Conservation (phyloP, 768 basidiomycete genomes). For the Mycena vulgaris region DNA sequence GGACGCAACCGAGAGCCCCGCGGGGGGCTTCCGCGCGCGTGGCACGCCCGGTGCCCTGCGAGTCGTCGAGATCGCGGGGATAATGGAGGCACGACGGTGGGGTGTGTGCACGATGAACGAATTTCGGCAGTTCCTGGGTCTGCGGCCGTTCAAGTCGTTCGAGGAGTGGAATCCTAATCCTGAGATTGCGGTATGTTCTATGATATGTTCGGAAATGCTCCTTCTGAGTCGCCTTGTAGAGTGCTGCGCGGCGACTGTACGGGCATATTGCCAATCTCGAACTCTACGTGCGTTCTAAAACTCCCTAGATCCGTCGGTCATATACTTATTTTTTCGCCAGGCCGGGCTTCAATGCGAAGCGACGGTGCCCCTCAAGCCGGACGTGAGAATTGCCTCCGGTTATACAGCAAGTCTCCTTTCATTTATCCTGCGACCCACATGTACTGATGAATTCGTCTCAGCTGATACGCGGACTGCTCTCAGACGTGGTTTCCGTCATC, state of each 20-base stretch:
- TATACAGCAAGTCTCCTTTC: slow-evolving; percentile 57
- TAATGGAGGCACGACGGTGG: slow-evolving; percentile 68
- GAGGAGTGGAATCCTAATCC: slow-evolving; percentile 68
- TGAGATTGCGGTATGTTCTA: slow-evolving; percentile 55
- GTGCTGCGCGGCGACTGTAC: slow-evolving; percentile 50
- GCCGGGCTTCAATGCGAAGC: slow-evolving; percentile 63
- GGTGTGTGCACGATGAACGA: slow-evolving; percentile 72
- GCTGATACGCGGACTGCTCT: slow-evolving; percentile 65
- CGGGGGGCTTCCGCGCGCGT: slow-evolving; percentile 63
- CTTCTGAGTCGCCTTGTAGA: slow-evolving; percentile 32
- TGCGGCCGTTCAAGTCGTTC: slow-evolving; percentile 61
- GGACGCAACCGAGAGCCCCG: slow-evolving; percentile 60
- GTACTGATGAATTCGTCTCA: slow-evolving; percentile 18
- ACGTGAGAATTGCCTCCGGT: slow-evolving; percentile 71
- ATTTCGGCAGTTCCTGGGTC: slow-evolving; percentile 65
- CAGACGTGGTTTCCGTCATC: slow-evolving; percentile 66
- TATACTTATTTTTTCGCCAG: not conserved
- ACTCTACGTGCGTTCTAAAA: slow-evolving; percentile 43
- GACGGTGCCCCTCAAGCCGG: slow-evolving; percentile 64
- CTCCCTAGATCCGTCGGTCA: not conserved
- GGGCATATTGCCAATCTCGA: slow-evolving; percentile 55
- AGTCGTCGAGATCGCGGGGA: slow-evolving; percentile 68
- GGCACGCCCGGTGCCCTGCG: slow-evolving; percentile 63
- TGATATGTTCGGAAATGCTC: not conserved
- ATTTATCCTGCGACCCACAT: not conserved